Conservation (phyloP, 805 yeast species). For the Pichia ethanolica region DNA sequence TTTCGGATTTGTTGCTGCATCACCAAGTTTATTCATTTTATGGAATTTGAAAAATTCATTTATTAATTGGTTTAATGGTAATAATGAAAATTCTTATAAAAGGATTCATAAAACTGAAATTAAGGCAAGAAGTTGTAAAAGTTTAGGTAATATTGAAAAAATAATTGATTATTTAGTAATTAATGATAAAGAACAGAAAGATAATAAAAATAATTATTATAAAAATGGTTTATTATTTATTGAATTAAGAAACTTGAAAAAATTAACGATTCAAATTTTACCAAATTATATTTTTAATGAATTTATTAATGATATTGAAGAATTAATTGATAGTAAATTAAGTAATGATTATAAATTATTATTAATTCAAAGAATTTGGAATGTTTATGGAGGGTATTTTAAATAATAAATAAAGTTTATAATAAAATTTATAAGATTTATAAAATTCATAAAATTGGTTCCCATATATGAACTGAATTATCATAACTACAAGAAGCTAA, state of each 20-base stretch:
- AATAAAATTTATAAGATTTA: too few species aligned
- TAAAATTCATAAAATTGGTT: conserved; percentile 35
- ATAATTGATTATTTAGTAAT: conserved; percentile 16
- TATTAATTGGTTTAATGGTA: conserved; percentile 11
- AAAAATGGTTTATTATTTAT: conserved; percentile 58
- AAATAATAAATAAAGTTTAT: background rate
- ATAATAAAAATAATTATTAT: conserved; percentile 20
- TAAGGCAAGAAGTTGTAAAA: background rate
- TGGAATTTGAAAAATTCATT: conserved; percentile 35
- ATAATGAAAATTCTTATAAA: background rate
- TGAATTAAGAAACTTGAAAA: conserved; percentile 53
- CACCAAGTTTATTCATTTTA: conserved; percentile 63
- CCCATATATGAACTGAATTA: conserved; percentile 83
- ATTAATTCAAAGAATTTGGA: conserved; percentile 53
- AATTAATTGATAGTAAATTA: conserved; percentile 39
- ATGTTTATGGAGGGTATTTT: conserved; percentile 39
- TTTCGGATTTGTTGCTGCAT: conserved; percentile 85
- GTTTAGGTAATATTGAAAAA: conserved; percentile 16
- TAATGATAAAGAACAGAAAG: background rate
- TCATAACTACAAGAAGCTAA: conserved; percentile 76
- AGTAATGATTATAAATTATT: conserved; percentile 33
- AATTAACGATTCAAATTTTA: conserved; percentile 39
- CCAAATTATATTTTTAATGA: conserved; percentile 44
- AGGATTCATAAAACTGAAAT: background rate
- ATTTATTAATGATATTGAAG: conserved; percentile 60